phyloP scores from a whole-genome alignment of 2,329 filamentous ascomycete species.

The Trichoderma citrinoviride region DNA sequence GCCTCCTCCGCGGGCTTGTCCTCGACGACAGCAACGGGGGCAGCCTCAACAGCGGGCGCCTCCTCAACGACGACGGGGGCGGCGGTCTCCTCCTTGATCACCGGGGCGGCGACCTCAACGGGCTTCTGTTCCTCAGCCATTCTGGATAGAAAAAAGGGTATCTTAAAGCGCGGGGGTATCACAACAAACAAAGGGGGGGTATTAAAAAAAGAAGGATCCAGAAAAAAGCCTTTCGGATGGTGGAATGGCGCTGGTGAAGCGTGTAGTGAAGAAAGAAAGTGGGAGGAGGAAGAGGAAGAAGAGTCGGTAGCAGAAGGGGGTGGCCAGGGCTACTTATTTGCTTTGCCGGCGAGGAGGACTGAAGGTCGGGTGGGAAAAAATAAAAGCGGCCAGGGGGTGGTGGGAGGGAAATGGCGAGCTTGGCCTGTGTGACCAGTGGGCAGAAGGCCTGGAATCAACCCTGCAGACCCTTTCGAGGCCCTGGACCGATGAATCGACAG shows the following conservation, averaged over 20 bases:
- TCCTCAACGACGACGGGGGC: constrained; percentile 30
- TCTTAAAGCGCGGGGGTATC: constrained; percentile 49
- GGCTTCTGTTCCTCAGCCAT: constrained; percentile 76
- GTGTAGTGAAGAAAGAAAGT: constrained; percentile 35
- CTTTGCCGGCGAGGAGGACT: constrained; percentile 12
- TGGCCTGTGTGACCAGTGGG: constrained; percentile 12
- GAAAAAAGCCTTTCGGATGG: constrained; percentile 37
- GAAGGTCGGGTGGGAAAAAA: no score
- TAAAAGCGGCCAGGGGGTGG: constrained; percentile 2
- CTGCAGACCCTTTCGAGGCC: background rate
- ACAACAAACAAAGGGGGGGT: constrained; percentile 44
- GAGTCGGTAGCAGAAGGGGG: constrained; percentile 32
- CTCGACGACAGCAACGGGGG: constrained; percentile 37
- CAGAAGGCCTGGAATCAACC: constrained; percentile 13
- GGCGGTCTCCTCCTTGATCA: constrained; percentile 51
- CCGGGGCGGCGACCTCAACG: constrained; percentile 46
- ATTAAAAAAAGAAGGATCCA: constrained; percentile 41
- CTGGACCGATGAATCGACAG: background rate
- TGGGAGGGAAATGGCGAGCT: constrained; percentile 13
- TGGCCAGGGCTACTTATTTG: constrained; percentile 45
- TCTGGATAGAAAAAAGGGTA: constrained; percentile 46
- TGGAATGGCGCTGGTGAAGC: constrained; percentile 32
- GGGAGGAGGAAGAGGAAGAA: constrained; percentile 28
- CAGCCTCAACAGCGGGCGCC: constrained; percentile 40
- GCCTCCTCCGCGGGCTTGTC: constrained; percentile 43